Conservation (phyloP, 768 basidiomycete genomes). For the Chiua virens region DNA sequence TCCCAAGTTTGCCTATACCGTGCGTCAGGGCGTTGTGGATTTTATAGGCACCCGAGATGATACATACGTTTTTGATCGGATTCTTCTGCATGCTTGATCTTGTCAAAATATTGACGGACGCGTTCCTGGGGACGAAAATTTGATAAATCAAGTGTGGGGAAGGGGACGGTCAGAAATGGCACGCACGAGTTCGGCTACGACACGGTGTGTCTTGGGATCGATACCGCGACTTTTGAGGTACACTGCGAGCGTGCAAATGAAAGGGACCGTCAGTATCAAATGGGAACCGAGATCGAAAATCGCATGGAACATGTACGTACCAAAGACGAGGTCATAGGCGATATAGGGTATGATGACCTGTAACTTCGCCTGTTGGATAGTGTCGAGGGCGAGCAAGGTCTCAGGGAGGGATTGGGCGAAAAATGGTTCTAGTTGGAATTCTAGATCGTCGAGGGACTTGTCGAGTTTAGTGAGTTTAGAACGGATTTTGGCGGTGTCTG, state of each 20-base stretch:
- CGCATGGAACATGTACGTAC: conserved; percentile 41
- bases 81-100: conserved; percentile 74
- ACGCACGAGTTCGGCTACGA: conserved; percentile 56
- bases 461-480: conserved; percentile 47
- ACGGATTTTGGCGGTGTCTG: conserved; percentile 36
- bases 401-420: conserved; percentile 69
- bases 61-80: conserved; percentile 46
- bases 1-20: conserved; percentile 38
- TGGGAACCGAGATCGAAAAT: not conserved
- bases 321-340: conserved; percentile 82
- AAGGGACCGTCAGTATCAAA: not conserved
- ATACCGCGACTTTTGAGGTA: conserved; percentile 80
- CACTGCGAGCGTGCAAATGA: conserved; percentile 41
- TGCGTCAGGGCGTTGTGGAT: not conserved
- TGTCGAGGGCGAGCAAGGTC: conserved; percentile 60
- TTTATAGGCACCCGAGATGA: not conserved
- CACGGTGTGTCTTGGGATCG: conserved; percentile 77
- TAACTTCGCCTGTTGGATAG: conserved; percentile 79
- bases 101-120: conserved; percentile 78
- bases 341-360: conserved; percentile 81
- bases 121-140: conserved; percentile 50
- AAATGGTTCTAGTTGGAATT: conserved; percentile 63
- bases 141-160: not conserved
- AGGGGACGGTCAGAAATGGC: not conserved
- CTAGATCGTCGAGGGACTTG: conserved; percentile 66